Percentiles rank a stretch among this genome's conserved stretches.
These are phyloP conservation scores for Hericium coralloides DNA, from an alignment of 768 basidiomycete species.

Conservation along the genomic window DNA sequence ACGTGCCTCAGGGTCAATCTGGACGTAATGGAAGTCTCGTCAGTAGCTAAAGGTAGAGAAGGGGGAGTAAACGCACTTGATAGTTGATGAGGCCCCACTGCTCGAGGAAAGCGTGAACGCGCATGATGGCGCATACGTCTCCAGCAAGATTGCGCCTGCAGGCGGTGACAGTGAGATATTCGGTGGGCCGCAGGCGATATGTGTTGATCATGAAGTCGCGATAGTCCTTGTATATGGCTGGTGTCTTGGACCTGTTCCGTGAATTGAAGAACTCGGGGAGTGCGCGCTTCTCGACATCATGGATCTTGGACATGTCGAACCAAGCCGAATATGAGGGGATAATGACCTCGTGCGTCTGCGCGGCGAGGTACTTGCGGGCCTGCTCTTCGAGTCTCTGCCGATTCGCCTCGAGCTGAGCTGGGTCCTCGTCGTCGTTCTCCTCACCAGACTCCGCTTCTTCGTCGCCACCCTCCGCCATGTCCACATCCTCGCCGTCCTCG, in stretches of 20 bases:
- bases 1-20: conserved; percentile 97
- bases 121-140: conserved; percentile 97
- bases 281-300: conserved; percentile 84
- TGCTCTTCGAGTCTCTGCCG: conserved; percentile 75
- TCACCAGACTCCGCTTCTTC: conserved; percentile 73
- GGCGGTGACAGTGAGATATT: conserved; percentile 96
- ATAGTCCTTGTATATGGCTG: conserved; percentile 97
- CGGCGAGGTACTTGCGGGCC: conserved; percentile 89
- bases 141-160: conserved; percentile 94
- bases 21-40: conserved; percentile 3
- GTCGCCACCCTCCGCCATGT: conserved; percentile 72
- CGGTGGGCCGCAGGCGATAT: conserved; percentile 85
- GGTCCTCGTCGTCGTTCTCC: conserved; percentile 80
- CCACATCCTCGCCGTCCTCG: conserved; percentile 64
- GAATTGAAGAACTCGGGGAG: conserved; percentile 98
- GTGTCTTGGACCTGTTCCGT: conserved; percentile 90
- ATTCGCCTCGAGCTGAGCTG: conserved; percentile 74
- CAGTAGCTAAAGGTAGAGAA: conserved; percentile 1
- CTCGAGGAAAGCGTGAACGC: conserved; percentile 96
- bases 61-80: conserved; percentile 50
- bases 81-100: conserved; percentile 99
- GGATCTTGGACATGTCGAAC: conserved; percentile 95
- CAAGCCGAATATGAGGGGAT: conserved; percentile 96
- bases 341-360: conserved; percentile 94
- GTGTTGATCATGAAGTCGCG: conserved; percentile 99